These are phyloP conservation scores for Actinomortierella wolfii DNA, from an alignment of 371 early-diverging fungal genomes.

Conservation along the genomic window DNA sequence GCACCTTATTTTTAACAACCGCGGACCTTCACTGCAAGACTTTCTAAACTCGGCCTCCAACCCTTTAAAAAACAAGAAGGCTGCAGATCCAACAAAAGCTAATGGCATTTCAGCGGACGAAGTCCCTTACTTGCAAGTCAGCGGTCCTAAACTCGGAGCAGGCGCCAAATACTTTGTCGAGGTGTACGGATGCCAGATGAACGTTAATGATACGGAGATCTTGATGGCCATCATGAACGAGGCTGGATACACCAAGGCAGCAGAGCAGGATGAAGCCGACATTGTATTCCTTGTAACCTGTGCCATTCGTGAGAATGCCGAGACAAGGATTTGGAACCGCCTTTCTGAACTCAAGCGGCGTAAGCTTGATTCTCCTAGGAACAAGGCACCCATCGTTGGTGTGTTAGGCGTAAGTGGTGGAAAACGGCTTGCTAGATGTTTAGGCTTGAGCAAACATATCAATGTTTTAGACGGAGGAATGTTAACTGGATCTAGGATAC, in stretches of 20 bases:
- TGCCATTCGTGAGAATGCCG: conserved; percentile 82
- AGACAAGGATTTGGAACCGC: conserved; percentile 76
- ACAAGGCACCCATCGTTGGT: conserved; percentile 71
- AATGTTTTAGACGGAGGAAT: too few relatives aligned
- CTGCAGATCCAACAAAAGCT: conserved; percentile 21
- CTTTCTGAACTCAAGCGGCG: conserved; percentile 62
- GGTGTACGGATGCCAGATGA: conserved; percentile 87
- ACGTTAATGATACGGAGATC: conserved; percentile 82
- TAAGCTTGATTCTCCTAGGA: conserved; percentile 53
- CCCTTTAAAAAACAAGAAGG: conserved; percentile 11
- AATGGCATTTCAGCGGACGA: conserved; percentile 42
- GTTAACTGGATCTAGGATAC: too few relatives aligned
- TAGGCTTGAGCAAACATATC: too few relatives aligned
- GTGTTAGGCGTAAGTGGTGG: conserved; percentile 66
- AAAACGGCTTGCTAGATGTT: too few relatives aligned
- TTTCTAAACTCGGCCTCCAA: conserved; percentile 50
- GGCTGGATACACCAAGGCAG: conserved; percentile 70
- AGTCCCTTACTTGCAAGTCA: conserved; percentile 61
- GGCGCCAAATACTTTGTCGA: conserved; percentile 67
- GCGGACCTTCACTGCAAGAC: conserved; percentile 70
- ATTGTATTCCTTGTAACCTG: conserved; percentile 81
- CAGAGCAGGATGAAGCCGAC: conserved; percentile 61
- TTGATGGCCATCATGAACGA: conserved; percentile 74
- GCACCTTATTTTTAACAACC: conserved; percentile 67
- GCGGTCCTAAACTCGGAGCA: conserved; percentile 46